A percentile compares a stretch with the other conserved stretches of the same genome.
Evolutionary conservation across 495 filamentous ascomycete genomes (phyloP).

Genomic region (Penicillium herquei): DNA sequence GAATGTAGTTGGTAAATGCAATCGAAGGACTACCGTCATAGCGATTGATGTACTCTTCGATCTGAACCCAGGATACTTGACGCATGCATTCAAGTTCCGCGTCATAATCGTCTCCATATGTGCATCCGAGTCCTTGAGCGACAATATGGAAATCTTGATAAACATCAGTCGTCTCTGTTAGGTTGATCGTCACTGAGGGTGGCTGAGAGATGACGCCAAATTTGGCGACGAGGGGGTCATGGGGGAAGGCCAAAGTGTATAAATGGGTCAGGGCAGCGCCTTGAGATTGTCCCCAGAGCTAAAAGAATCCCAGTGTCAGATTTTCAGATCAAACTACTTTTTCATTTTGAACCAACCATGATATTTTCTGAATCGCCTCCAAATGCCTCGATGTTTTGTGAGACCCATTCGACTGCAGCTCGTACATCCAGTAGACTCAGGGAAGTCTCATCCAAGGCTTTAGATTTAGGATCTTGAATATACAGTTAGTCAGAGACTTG

Average conservation of each 20-base stretch:
- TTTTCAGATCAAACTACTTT: background rate
- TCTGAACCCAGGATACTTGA: constrained; percentile 29
- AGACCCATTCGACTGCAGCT: constrained; percentile 55
- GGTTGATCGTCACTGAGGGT: constrained; percentile 4
- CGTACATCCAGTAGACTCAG: constrained; percentile 59
- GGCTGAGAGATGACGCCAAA: constrained; percentile 17
- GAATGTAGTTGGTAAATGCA: constrained; percentile 15
- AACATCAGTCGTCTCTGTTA: constrained; percentile 11
- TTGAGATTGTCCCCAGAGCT: constrained; percentile 42
- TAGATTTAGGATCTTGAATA: constrained; percentile 11
- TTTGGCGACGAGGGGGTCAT: constrained; percentile 14
- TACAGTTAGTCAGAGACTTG: no score
- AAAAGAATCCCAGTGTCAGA: constrained; percentile 25
- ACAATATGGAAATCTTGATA: constrained; percentile 43
- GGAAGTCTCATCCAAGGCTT: constrained; percentile 32
- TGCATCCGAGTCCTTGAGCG: constrained; percentile 43
- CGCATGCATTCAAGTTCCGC: constrained; percentile 47
- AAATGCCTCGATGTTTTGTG: constrained; percentile 52
- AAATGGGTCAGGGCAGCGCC: constrained; percentile 23
- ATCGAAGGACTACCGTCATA: constrained; percentile 20
- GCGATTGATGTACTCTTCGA: constrained; percentile 35
- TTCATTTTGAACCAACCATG: constrained; percentile 16
- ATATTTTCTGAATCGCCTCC: constrained; percentile 56
- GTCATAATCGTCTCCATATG: constrained; percentile 29
- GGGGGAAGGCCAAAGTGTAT: constrained; percentile 20